Evolutionary conservation across 768 basidiomycete genomes (phyloP), one percentile per base, ranked within the genome.

Genomic region (Pholiota conissans): DNA sequence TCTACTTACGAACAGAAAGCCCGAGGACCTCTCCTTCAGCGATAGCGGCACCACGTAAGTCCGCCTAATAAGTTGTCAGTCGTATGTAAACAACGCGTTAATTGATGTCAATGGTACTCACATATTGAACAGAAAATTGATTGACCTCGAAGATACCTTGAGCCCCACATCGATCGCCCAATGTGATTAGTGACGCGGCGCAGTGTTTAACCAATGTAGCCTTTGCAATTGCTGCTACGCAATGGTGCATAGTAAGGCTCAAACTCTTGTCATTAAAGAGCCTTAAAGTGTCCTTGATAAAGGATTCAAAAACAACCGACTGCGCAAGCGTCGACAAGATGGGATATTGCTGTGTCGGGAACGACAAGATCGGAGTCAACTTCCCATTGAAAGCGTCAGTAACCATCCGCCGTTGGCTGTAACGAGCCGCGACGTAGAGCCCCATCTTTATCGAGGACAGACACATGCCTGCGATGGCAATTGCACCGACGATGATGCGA

Each of bases 301-400:
- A 68, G n/a, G 69, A 75, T 27, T 71, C 56, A 46, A 77, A 35
- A 3, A 79, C 77, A 40, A 66, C 71, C 2, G 68, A 46, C 56
- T 74, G 74, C 7, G 77, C 70, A 0, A 75, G 42, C 3, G 73
- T 70, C 4, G 62, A 60, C 9, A 79, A 59, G 27, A 79, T 69
- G 14, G 79, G 79, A 3, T 60, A 61, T 32, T 78, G 68, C 61
- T 79, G 79, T 5, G 79, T 80, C 6, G 71, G 65, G 72, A 78
- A 79, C 0, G 62, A 57, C 8, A 77, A 63, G 60, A 80, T 73
- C 2, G 71, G 67, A 4, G 32, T 45, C 14, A 40, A 37, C 11
- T 27, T 14, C 7, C 74, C 72, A 7, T 32, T 49, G 11, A 49
- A 39, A 35, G 55, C 47, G 35, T 56, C 37, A 14, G 49, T 56